Base-by-base conservation (phyloP, 257 asterid genomes). In the Solanum lignicaule region DNA sequence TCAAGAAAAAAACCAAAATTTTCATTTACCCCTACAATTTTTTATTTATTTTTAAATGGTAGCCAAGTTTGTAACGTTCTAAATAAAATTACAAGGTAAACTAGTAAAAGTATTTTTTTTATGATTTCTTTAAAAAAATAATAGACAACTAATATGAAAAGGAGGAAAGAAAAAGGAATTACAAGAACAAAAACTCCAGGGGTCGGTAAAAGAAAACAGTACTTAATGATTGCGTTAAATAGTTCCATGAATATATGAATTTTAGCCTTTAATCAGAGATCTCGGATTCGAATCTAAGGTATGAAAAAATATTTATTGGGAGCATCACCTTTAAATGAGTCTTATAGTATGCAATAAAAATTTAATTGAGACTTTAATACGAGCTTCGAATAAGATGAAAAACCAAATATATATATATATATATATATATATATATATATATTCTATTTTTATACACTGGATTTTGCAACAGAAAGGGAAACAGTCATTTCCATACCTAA, bases 211-310 rank as follows among this genome's bases (percentile, higher is more conserved):
- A n/a, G 60, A n/a, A 78, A 25, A 76, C 2, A 76, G 58, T 25
- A 75, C 18, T 10, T 35, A 35, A 73, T 32, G 27, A 73, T 33
- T 73, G 16, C 16, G 29, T 73, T 25, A 33, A 39, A 78, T 78
- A 41, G 84, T 25, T 43, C 36, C 84, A 41, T 78, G 83, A 52
- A 75, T 75, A 58, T 21, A 76, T 76, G 60, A 11, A 48, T 48
- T n/a, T 21, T 7, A 75, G 7, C 0, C 6, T 20, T 46, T 46
- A 18, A 55, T 55, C 10, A 18, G 9, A 55, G 9, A 55, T 55
- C 0, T 18, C 1, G 1, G 4, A 10, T 55, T 55, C 2, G 0
- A 55, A 55, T 55, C 3, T 55, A 55, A 3, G 4, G 4, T 6
- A 18, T 18, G 8, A 5, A 52, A 48, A 5, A 16, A 16, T 5